Percentiles rank a stretch among this genome's conserved stretches.
phyloP scores from a whole-genome alignment of 2,329 filamentous ascomycete species.

The Fusarium odoratissimum region DNA sequence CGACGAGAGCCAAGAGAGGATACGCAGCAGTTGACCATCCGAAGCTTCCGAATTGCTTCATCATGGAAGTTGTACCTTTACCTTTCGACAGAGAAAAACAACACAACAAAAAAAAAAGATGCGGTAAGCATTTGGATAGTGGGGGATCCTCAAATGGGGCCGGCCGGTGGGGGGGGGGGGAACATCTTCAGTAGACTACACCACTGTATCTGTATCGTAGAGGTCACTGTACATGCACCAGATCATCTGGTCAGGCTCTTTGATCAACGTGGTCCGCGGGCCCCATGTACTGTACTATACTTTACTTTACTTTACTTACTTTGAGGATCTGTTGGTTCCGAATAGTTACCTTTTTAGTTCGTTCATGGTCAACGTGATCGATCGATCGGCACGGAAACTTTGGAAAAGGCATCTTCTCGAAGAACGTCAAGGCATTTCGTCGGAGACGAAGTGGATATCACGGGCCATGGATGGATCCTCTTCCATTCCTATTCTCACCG shows the following conservation, averaged over 20 bases:
- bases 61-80: not conserved
- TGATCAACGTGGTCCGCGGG: not conserved
- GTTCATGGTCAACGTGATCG: constrained; percentile 18
- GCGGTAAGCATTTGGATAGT: constrained; percentile 27
- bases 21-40: constrained; percentile 21
- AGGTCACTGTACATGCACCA: not conserved
- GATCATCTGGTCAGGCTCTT: not conserved
- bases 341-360: not conserved
- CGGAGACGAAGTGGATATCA: constrained; percentile 7
- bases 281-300: not conserved
- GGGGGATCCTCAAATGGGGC: constrained; percentile 25
- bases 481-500: not conserved
- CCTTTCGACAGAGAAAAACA: not conserved
- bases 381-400: constrained; percentile 23
- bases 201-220: not conserved
- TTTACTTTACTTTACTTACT: not conserved
- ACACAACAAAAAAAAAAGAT: not conserved
- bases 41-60: constrained; percentile 48
- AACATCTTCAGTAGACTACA: not conserved
- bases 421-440: not conserved
- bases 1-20: constrained; percentile 13
- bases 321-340: not conserved
- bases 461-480: not conserved
- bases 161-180: constrained; percentile 27
- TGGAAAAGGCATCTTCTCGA: constrained; percentile 2